Conservation (phyloP, 495 filamentous ascomycete species). For the Barbatosphaeria neglecta region DNA sequence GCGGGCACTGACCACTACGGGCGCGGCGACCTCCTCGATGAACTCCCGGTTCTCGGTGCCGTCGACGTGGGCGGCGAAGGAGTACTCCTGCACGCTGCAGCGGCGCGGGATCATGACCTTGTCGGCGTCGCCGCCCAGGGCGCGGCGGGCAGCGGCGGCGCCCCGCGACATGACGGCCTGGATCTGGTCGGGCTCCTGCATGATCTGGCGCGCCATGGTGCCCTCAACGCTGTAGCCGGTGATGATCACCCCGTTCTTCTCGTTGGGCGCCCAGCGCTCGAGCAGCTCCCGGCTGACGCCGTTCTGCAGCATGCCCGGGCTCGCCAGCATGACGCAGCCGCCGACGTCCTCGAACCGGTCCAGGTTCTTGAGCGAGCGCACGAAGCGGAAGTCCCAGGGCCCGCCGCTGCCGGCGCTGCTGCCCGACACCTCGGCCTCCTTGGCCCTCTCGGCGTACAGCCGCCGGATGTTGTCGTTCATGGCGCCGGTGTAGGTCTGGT, state of each 20-base stretch:
- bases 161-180: constrained; percentile 78
- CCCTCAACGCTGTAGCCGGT: constrained; percentile 97
- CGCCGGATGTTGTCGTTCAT: constrained; percentile 99
- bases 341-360: constrained; percentile 95
- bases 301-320: constrained; percentile 94
- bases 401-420: constrained; percentile 63
- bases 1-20: constrained; percentile 65
- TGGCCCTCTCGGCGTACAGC: constrained; percentile 74
- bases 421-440: constrained; percentile 66
- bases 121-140: constrained; percentile 48
- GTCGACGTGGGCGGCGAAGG: constrained; percentile 93
- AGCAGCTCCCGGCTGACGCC: constrained; percentile 85
- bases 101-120: constrained; percentile 87
- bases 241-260: constrained; percentile 91
- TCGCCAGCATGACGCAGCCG: constrained; percentile 92
- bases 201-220: constrained; percentile 91
- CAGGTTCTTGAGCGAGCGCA: constrained; percentile 79
- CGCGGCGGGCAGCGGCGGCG: constrained; percentile 39
- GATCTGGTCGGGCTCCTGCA: constrained; percentile 87
- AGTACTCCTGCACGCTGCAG: constrained; percentile 84
- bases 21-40: constrained; percentile 81
- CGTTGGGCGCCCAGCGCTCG: constrained; percentile 89
- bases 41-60: constrained; percentile 92
- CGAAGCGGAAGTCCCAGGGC: constrained; percentile 92
- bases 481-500: constrained; percentile 90